Evolutionary conservation across 495 filamentous ascomycete genomes (phyloP).

Genomic region (Oidiodendron maius): DNA sequence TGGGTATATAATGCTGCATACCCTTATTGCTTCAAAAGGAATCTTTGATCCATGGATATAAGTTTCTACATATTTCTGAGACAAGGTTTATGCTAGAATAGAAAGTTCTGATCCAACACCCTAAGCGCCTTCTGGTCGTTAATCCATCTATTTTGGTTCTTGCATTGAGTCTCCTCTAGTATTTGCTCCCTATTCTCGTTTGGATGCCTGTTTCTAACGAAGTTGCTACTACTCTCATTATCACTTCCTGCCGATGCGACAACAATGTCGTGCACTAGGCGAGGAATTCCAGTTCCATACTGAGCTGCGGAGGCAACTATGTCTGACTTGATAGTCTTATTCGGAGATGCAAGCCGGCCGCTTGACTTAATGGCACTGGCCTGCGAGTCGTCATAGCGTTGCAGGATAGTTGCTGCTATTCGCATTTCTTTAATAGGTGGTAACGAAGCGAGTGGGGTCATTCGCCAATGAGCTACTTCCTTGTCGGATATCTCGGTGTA

Average conservation of each 20-base stretch:
- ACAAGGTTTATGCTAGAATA: no score
- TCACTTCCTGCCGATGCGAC: conserved; percentile 24
- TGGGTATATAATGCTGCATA: no score
- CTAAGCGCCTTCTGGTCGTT: conserved; percentile 63
- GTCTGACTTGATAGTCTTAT: conserved; percentile 4
- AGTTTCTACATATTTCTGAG: no score
- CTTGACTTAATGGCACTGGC: conserved; percentile 16
- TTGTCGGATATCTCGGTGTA: conserved; percentile 22
- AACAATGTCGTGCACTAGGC: conserved; percentile 26
- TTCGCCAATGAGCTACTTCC: conserved; percentile 22
- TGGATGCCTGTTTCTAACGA: conserved; percentile 28
- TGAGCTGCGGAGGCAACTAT: conserved; percentile 15
- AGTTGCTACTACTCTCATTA: conserved; percentile 29
- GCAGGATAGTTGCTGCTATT: conserved; percentile 10
- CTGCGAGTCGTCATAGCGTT: conserved; percentile 8
- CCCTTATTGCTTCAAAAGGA: no score
- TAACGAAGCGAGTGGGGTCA: conserved; percentile 5
- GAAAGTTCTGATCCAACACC: conserved; percentile 53
- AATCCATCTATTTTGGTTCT: conserved; percentile 53
- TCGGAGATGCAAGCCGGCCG: conserved; percentile 13
- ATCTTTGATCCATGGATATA: no score
- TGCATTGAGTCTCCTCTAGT: conserved; percentile 55
- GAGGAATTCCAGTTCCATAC: conserved; percentile 29
- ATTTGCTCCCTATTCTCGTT: conserved; percentile 22
- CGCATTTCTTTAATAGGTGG: conserved; percentile 5